Percentiles rank a stretch among this genome's conserved stretches.
Conservation (phyloP, 2,329 filamentous ascomycete genomes). For the Botrytis deweyae region DNA sequence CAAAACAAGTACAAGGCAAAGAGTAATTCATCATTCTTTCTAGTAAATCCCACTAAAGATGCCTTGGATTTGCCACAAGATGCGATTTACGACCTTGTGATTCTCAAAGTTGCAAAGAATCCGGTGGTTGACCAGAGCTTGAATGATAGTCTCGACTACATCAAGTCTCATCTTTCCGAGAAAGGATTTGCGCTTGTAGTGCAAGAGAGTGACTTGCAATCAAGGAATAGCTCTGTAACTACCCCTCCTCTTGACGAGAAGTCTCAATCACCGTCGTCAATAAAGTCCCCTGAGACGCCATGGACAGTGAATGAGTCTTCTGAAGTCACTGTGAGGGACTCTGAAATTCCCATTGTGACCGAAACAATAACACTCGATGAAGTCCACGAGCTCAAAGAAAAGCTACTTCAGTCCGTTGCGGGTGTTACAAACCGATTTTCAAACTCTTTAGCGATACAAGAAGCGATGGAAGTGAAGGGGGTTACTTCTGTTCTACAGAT, state of each 20-base stretch:
- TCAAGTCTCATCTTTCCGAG: not conserved
- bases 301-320: not conserved
- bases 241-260: not conserved
- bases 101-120: not conserved
- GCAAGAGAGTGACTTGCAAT: not conserved
- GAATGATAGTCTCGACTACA: not conserved
- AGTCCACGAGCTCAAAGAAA: not conserved
- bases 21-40: slow-evolving; percentile 6
- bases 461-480: not conserved
- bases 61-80: not conserved
- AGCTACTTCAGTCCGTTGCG: not conserved
- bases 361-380: not conserved
- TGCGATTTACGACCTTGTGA: not conserved
- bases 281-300: not conserved
- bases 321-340: not conserved
- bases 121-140: not conserved
- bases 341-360: not conserved
- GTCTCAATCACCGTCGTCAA: not conserved
- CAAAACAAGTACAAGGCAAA: slow-evolving; percentile 14
- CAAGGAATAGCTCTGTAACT: not conserved
- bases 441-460: not conserved
- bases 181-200: not conserved
- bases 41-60: not conserved
- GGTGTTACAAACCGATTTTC: not conserved
- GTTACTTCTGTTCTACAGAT: not conserved